Conservation (phyloP, 495 filamentous ascomycete genomes). For the Aspergillus wentii region DNA sequence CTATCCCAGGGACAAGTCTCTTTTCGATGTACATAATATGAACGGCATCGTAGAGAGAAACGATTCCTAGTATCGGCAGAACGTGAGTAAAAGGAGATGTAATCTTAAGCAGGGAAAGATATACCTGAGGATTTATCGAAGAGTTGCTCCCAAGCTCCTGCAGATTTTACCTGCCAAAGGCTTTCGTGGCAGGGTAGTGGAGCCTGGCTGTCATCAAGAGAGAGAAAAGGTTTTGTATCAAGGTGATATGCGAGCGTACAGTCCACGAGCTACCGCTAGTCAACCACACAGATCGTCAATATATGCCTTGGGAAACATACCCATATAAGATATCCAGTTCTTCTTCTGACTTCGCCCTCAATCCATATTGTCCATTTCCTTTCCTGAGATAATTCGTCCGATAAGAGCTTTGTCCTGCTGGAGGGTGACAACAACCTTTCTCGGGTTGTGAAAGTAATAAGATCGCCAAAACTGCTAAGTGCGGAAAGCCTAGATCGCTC, state of each 20-base stretch:
- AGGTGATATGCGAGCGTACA: conserved; percentile 41
- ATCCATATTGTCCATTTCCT: conserved; percentile 21
- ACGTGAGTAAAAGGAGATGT: conserved; percentile 1
- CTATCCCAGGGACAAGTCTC: conserved; percentile 30
- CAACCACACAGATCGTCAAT: too few relatives aligned
- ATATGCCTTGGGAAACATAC: too few relatives aligned
- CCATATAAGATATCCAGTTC: conserved; percentile 45
- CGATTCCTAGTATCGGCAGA: conserved; percentile 16
- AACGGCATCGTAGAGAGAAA: conserved; percentile 40
- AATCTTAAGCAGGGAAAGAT: neutral
- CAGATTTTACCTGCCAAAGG: conserved; percentile 38
- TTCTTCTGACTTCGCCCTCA: conserved; percentile 30
- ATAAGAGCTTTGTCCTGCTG: neutral
- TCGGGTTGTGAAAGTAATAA: conserved; percentile 23
- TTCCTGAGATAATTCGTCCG: conserved; percentile 10
- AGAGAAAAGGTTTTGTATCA: conserved; percentile 29
- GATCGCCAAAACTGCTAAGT: conserved; percentile 24
- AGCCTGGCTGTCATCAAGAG: conserved; percentile 38
- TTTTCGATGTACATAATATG: conserved; percentile 49
- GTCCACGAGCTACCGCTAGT: conserved; percentile 33
- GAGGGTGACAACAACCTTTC: conserved; percentile 19
- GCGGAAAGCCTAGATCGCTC: conserved; percentile 23
- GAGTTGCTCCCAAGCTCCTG: conserved; percentile 32
- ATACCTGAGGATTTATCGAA: conserved; percentile 23
- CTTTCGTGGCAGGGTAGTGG: conserved; percentile 41